Base-by-base conservation (phyloP, 2,329 filamentous ascomycete genomes). In the Aspergillus arachidicola region DNA sequence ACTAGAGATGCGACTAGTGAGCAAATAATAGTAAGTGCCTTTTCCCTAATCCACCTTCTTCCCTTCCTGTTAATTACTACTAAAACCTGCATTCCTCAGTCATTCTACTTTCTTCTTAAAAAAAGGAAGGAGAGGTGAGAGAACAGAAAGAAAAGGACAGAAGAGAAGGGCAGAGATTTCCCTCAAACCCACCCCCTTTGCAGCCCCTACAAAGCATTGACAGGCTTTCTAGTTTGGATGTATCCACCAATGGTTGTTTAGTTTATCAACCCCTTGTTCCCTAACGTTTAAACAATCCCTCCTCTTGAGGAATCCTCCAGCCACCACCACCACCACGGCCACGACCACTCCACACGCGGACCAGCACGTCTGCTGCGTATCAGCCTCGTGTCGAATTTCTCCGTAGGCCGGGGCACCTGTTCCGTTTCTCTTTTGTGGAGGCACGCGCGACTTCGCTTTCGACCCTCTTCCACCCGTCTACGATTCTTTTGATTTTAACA, bases 251-350 rank as follows among this genome's bases (percentile, higher is more conserved):
- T 59, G 16, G 23, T 32, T 23, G 43, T 45, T 28, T 48, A 26
- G n/a, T 32, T 26, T 9, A 26, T 26, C n/a, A 19, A 36, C 48
- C 45, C 46, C 41, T 30, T 38, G 28, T 48, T 50, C 38, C 51
- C 48, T 62, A 58, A 66, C 64, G 66, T 70, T 70, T 30, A 51
- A 55, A 55, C 67, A 57, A 66, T 63, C 60, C 58, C 65, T 67
- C 68, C 66, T 67, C 63, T 46, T 26, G 23, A 68, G 65, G 70
- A 68, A 68, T 70, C 64, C 59, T 61, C 71, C 70, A 73, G 70
- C 71, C 70, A 69, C 67, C 63, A 51, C 59, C 34, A 26, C 23
- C 1, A 53, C 61, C 62, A 54, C 34, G 59, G 51, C 53, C 62
- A 61, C 57, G 30, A 62, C 23, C 12, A 38, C 51, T 36, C 32